Evolutionary conservation across 306 rosid genomes (phyloP).

Genomic region (Malus orientalis): DNA sequence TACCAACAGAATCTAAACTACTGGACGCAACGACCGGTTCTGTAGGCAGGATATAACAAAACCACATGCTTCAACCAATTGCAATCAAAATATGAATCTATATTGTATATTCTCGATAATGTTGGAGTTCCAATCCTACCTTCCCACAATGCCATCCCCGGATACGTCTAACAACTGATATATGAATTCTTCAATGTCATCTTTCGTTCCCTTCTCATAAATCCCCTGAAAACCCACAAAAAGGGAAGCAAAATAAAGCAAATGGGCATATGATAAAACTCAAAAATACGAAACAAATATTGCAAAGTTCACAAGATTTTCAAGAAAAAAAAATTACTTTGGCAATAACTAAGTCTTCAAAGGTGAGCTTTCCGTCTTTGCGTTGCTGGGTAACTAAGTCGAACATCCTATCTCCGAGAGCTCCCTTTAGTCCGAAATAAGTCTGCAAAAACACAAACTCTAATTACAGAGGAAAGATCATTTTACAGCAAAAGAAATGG

Average conservation of each 20-base stretch:
- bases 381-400: constrained; percentile 69
- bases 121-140: constrained; percentile 26
- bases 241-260: neutral
- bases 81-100: neutral
- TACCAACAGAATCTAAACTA: neutral
- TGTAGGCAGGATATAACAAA: neutral
- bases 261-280: neutral
- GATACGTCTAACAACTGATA: constrained; percentile 51
- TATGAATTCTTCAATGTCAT: constrained; percentile 73
- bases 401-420: constrained; percentile 66
- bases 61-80: neutral
- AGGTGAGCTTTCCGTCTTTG: constrained; percentile 62
- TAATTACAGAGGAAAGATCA: neutral
- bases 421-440: constrained; percentile 52
- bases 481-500: neutral
- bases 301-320: neutral
- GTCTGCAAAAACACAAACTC: constrained; percentile 22
- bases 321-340: constrained; percentile 36
- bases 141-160: constrained; percentile 37
- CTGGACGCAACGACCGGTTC: neutral
- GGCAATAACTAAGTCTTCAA: constrained; percentile 77
- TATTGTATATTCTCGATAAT: neutral
- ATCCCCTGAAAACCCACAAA: constrained; percentile 44
- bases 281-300: neutral
- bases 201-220: constrained; percentile 78